Conservation (phyloP, 2,329 filamentous ascomycete species). For the Aspergillus quadrilineatus region DNA sequence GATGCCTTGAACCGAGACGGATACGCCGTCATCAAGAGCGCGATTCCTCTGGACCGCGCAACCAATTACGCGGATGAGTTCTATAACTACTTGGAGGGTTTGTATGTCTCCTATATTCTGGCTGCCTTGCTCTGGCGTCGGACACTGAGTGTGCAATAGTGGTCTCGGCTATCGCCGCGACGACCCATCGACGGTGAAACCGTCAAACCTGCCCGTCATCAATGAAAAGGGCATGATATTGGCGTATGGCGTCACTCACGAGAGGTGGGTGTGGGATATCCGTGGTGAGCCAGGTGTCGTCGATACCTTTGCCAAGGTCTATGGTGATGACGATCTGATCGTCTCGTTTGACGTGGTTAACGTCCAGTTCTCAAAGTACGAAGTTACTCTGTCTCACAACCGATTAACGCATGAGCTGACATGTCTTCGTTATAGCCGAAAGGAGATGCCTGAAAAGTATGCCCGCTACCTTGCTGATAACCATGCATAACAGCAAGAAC, state of each 20-base stretch:
- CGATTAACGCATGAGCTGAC: background rate
- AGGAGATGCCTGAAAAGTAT: constrained; percentile 18
- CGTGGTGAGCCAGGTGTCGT: constrained; percentile 50
- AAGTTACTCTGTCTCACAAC: background rate
- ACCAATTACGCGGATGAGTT: constrained; percentile 28
- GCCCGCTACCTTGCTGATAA: background rate
- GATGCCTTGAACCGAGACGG: constrained; percentile 39
- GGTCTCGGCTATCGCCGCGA: constrained; percentile 38
- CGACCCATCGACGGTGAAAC: constrained; percentile 34
- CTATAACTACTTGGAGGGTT: constrained; percentile 23
- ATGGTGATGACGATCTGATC: constrained; percentile 47
- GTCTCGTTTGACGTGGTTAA: constrained; percentile 53
- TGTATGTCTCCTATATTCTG: constrained; percentile 14
- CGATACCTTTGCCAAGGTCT: constrained; percentile 48
- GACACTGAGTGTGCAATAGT: constrained; percentile 11
- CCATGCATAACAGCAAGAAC: background rate
- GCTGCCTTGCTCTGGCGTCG: background rate
- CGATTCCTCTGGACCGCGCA: constrained; percentile 44
- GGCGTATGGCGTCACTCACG: constrained; percentile 49
- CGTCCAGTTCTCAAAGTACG: constrained; percentile 43
- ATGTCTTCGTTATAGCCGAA: constrained; percentile 7
- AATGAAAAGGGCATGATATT: constrained; percentile 53
- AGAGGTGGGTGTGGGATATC: constrained; percentile 51
- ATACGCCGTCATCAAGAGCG: constrained; percentile 48
- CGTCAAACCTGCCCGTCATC: constrained; percentile 38